A percentile compares a stretch with the other conserved stretches of the same genome.
Conservation (phyloP, 768 basidiomycete genomes). For the Russula dissimulans region DNA sequence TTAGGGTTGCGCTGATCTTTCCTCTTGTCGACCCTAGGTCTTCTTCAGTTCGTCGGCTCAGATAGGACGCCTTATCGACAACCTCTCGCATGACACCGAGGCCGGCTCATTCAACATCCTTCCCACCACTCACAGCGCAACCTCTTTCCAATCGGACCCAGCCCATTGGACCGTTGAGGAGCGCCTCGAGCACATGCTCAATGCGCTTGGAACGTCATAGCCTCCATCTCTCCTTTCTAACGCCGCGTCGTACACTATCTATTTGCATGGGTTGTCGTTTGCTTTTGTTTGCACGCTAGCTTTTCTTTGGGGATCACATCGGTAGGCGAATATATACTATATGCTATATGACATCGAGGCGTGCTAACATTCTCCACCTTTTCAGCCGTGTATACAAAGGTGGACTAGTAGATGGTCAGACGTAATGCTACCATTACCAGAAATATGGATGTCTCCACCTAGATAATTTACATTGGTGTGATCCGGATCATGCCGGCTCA, state of each 20-base stretch:
- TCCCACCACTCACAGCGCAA: slow-evolving; percentile 28
- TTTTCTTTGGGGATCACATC: background rate
- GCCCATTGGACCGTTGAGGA: slow-evolving; percentile 68
- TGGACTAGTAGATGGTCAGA: slow-evolving; percentile 4
- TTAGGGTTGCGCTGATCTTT: background rate
- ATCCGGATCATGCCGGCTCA: background rate
- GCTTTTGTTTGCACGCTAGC: slow-evolving; percentile 1
- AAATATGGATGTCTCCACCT: background rate
- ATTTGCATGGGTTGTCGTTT: slow-evolving; percentile 3
- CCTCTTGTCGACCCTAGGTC: slow-evolving; percentile 35
- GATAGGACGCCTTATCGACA: slow-evolving; percentile 78
- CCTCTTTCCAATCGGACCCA: slow-evolving; percentile 40
- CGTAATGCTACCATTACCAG: background rate
- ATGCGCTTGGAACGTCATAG: slow-evolving; percentile 26
- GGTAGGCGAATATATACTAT: slow-evolving; percentile 3
- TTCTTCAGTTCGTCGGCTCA: slow-evolving; percentile 69
- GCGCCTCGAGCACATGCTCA: slow-evolving; percentile 63
- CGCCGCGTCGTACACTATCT: slow-evolving; percentile 5
- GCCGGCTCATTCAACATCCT: slow-evolving; percentile 76
- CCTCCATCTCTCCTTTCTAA: slow-evolving; percentile 19
- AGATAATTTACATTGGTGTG: background rate
- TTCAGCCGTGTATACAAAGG: background rate
- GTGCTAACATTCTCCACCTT: slow-evolving; percentile 19
- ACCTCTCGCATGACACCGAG: slow-evolving; percentile 72
- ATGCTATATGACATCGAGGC: slow-evolving; percentile 1